Percentiles rank a stretch among this genome's conserved stretches.
Evolutionary conservation across 148 eudicot genomes (phyloP).

Genomic region (Rhododendron ovatum): DNA sequence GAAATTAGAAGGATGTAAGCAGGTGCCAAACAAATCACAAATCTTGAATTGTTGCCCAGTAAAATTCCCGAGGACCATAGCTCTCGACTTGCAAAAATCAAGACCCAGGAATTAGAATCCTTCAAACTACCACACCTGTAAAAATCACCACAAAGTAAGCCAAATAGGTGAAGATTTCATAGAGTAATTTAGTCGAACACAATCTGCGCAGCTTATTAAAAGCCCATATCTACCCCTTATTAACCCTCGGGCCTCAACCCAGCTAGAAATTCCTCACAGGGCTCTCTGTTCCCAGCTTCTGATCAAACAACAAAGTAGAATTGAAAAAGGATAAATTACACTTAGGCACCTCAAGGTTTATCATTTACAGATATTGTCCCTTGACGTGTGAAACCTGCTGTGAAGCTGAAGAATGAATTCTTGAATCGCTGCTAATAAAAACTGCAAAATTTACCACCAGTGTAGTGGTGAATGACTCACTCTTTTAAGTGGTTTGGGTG

Average conservation of each 20-base stretch:
- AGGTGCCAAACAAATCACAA: slow-evolving; percentile 29
- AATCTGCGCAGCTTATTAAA: background rate
- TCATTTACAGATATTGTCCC: background rate
- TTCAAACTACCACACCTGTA: background rate
- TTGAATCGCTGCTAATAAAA: background rate
- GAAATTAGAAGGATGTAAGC: slow-evolving; percentile 7
- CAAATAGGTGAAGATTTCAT: background rate
- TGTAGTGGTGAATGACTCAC: too few species aligned
- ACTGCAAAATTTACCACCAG: too few species aligned
- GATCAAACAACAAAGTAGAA: background rate
- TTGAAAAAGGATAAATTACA: background rate
- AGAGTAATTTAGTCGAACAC: slow-evolving; percentile 1
- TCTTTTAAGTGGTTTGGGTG: background rate
- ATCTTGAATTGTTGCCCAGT: slow-evolving; percentile 21
- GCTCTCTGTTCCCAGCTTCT: background rate
- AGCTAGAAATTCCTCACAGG: background rate
- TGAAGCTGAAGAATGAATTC: background rate
- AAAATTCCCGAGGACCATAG: slow-evolving; percentile 15
- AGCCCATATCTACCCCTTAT: background rate
- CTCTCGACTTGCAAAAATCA: background rate
- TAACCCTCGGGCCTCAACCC: background rate
- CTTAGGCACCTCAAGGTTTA: background rate
- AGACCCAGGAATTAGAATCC: background rate
- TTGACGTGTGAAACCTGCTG: background rate
- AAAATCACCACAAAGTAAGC: background rate